phyloP scores from a whole-genome alignment of 2,329 filamentous ascomycete genomes.

The Dactylellina sp. region DNA sequence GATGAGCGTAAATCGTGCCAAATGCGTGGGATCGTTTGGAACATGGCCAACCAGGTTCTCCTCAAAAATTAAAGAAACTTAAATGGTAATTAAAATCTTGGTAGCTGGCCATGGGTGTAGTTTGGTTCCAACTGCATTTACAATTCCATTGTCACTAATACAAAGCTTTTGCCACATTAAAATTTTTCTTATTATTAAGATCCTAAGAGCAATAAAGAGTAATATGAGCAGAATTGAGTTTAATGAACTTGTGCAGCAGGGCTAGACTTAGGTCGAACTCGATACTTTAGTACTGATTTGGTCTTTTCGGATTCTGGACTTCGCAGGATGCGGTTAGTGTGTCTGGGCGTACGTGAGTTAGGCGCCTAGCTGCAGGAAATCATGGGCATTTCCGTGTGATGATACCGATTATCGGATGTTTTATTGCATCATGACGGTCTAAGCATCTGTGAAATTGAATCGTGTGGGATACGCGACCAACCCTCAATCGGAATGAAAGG shows the following conservation, averaged over 20 bases:
- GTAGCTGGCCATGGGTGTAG: too few species aligned
- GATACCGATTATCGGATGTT: conserved; percentile 7
- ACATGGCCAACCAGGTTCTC: not conserved
- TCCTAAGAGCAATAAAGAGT: not conserved
- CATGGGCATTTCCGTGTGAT: conserved; percentile 32
- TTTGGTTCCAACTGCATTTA: too few species aligned
- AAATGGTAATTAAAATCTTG: too few species aligned
- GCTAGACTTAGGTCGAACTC: not conserved
- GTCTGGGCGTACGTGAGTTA: conserved; percentile 24
- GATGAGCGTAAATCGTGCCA: conserved; percentile 30
- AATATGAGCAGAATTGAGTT: conserved; percentile 42
- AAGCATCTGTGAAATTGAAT: not conserved
- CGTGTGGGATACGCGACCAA: not conserved
- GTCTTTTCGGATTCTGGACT: not conserved
- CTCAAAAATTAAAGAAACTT: too few species aligned
- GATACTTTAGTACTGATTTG: not conserved
- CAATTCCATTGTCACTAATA: not conserved
- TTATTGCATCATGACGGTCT: conserved; percentile 31
- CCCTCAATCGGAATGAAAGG: too few species aligned
- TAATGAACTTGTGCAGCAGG: conserved; percentile 19
- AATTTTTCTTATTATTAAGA: too few species aligned
- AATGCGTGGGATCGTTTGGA: conserved; percentile 26
- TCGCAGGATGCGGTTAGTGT: conserved; percentile 20
- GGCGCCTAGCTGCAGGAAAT: conserved; percentile 12
- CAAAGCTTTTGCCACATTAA: conserved; percentile 28